A percentile compares a stretch with the other conserved stretches of the same genome.
phyloP scores from a whole-genome alignment of 345 rosid genomes.

The Murraya koenigii region DNA sequence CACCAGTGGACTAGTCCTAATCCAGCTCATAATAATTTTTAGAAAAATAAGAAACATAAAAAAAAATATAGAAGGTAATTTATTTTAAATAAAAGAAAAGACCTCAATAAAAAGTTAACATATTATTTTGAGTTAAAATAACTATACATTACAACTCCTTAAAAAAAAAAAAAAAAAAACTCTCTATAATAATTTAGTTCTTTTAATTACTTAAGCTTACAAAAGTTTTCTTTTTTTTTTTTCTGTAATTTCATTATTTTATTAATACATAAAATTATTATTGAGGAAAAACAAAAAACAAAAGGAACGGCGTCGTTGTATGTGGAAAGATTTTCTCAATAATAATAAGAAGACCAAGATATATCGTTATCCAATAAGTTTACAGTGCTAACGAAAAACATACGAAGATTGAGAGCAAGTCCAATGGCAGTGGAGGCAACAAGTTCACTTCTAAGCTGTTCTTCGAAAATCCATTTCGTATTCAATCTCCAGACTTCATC shows the following conservation, averaged over 20 bases:
- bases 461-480: conserved; percentile 9
- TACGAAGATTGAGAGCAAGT: background rate
- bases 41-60: too few species aligned
- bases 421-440: conserved; percentile 49
- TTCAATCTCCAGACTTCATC: conserved; percentile 4
- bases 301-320: conserved; percentile 15
- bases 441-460: conserved; percentile 32
- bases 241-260: too few species aligned
- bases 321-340: background rate
- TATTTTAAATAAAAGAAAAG: too few species aligned
- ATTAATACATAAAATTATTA: background rate
- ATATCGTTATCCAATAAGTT: background rate
- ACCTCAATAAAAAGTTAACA: too few species aligned
- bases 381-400: background rate
- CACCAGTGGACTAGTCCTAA: too few species aligned
- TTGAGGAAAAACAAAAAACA: background rate
- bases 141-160: too few species aligned
- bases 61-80: too few species aligned
- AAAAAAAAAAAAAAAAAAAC: background rate
- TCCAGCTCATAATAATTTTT: too few species aligned
- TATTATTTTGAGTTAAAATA: too few species aligned
- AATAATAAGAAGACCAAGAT: too few species aligned
- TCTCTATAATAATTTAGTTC: background rate
- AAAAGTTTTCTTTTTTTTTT: background rate
- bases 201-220: background rate